Base-by-base conservation (phyloP, 805 yeast genomes). In the Schizosaccharomyces japonicus region DNA sequence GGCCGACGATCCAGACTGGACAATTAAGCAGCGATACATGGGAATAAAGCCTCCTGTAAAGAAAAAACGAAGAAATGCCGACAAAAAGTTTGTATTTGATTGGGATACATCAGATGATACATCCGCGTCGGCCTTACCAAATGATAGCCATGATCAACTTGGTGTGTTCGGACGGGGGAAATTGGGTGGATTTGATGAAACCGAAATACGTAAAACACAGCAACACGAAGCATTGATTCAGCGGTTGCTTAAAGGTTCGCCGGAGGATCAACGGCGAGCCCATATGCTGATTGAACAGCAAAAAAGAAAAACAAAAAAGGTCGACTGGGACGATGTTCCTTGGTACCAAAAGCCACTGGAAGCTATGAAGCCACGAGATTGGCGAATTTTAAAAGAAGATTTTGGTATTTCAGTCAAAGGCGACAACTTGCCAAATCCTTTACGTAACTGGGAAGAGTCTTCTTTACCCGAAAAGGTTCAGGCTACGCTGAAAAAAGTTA, bases 311-410 rank as follows among this genome's bases (percentile, higher is more conserved):
- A 48, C 64, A 62, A 51, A 28, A 15, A 39, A 44, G 47, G 45
- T 31, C 30, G 52, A 52, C 40, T 55, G 50, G 53, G 56, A 52
- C 47, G 54, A 53, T n/a, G 31, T 55, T 7, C 76, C 69, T 49
- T 90, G 96, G 96, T 62, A 73, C 0, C 67, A 73, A 36, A 90
- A 87, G 55, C 58, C 70, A 0, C 60, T 75, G 1, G 60, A 60
- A 0, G 67, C 71, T 36, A 84, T 87, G 96, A 71, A 72, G 0
- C 64, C 68, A 0, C 66, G 95, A 52, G 96, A 90, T 59, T 87
- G 96, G 96, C 68, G 94, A 49, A 77, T 83, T 30, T 66, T 87
- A 59, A 71, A 70, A 52, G 92, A 82, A 54, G 94, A 85, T 53
- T 80, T 65, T 57, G 71, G 71, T 53, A 81, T 87, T 21, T 63